A percentile compares a stretch with the other conserved stretches of the same genome.
These are phyloP conservation scores for Pigoraptor vietnamica DNA, from an alignment of 78 protist genomes.

Conservation along the genomic window DNA sequence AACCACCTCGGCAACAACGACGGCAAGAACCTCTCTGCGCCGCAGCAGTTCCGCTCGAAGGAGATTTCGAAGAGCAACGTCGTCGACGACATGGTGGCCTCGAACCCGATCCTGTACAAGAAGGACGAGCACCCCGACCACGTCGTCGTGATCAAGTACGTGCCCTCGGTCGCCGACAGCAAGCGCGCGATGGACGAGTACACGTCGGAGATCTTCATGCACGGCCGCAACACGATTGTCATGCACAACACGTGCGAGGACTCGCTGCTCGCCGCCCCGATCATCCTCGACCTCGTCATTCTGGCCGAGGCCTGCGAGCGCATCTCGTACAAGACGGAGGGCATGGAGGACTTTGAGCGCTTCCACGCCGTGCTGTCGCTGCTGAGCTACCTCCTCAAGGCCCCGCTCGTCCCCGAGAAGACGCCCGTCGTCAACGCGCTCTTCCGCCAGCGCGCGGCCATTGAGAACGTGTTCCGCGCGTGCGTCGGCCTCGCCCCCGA, in stretches of 20 bases:
- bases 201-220: slow-evolving; percentile 91
- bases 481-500: slow-evolving; percentile 90
- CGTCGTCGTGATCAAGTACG: slow-evolving; percentile 97
- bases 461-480: slow-evolving; percentile 91
- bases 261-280: slow-evolving; percentile 95
- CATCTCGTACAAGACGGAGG: slow-evolving; percentile 58
- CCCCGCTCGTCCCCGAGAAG: slow-evolving; percentile 88
- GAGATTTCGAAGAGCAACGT: slow-evolving; percentile 97
- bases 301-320: slow-evolving; percentile 79
- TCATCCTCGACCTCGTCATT: slow-evolving; percentile 93
- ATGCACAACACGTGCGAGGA: slow-evolving; percentile 84
- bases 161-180: slow-evolving; percentile 98
- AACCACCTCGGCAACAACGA: slow-evolving; percentile 99
- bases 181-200: slow-evolving; percentile 99
- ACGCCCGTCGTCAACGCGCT: slow-evolving; percentile 96
- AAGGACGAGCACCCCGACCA: slow-evolving; percentile 96
- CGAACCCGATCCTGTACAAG: slow-evolving; percentile 88
- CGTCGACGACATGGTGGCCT: slow-evolving; percentile 97
- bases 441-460: slow-evolving; percentile 81
- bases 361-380: slow-evolving; percentile 84
- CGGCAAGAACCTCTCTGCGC: slow-evolving; percentile 95
- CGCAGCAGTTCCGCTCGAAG: slow-evolving; percentile 95
- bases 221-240: slow-evolving; percentile 91
- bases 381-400: slow-evolving; percentile 87
- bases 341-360: slow-evolving; percentile 17